These are phyloP conservation scores for Chrysoporthe austroafricana DNA, from an alignment of 2,329 filamentous ascomycete species.

Conservation along the genomic window DNA sequence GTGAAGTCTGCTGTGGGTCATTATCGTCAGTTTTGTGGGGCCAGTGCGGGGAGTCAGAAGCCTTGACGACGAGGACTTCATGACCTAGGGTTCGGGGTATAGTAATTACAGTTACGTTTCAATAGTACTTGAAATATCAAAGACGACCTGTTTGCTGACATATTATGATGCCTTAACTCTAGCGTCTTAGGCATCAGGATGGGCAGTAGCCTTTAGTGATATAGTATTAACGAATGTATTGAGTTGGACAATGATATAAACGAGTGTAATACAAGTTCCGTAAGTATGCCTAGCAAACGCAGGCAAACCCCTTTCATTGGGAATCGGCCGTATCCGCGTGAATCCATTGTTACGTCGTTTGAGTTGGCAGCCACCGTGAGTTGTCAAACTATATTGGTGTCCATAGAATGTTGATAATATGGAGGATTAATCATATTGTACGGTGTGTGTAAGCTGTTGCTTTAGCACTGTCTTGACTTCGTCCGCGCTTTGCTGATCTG, in stretches of 20 bases:
- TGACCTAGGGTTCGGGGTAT: background rate
- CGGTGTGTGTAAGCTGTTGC: too few relatives aligned
- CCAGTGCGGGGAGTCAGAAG: background rate
- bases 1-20: background rate
- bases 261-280: background rate
- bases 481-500: too few relatives aligned
- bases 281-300: background rate
- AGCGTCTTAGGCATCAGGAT: background rate
- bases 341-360: too few relatives aligned
- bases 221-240: conserved; percentile 2
- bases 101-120: background rate
- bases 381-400: too few relatives aligned
- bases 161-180: background rate
- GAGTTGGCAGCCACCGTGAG: too few relatives aligned
- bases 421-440: too few relatives aligned
- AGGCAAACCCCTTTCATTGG: too few relatives aligned
- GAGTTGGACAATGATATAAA: background rate
- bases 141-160: too few relatives aligned
- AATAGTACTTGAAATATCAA: background rate
- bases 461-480: too few relatives aligned
- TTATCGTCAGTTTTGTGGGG: background rate
- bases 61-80: background rate
- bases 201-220: background rate
- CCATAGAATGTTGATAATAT: too few relatives aligned
- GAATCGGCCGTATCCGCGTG: too few relatives aligned